phyloP scores from a whole-genome alignment of 257 asterid species.

The Thymus quinquecostatus region DNA sequence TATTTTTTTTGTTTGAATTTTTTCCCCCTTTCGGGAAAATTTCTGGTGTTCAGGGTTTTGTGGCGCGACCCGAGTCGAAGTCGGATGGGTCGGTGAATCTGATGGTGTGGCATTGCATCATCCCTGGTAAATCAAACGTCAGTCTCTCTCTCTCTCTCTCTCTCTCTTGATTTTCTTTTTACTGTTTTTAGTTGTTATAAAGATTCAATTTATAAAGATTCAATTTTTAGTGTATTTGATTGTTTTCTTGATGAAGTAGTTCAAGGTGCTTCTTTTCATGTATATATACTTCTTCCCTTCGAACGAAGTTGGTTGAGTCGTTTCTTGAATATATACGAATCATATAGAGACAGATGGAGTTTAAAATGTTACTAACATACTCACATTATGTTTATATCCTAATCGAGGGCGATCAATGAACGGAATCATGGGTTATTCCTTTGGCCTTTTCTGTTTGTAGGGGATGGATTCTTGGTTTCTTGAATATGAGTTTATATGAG shows the following conservation, averaged over 20 bases:
- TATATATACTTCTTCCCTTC: no score
- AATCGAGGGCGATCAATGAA: neutral
- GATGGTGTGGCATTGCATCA: slow-evolving; percentile 54
- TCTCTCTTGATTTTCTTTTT: no score
- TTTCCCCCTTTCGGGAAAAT: no score
- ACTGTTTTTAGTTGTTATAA: no score
- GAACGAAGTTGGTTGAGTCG: no score
- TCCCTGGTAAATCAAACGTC: slow-evolving; percentile 51
- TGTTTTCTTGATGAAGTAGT: no score
- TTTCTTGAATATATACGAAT: no score
- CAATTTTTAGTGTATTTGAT: neutral
- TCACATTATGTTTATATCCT: neutral
- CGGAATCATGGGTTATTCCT: no score
- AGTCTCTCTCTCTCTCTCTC: neutral
- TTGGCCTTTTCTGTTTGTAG: neutral
- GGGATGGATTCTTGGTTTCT: slow-evolving; percentile 3
- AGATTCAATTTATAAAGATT: no score
- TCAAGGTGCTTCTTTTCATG: no score
- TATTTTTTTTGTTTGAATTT: neutral
- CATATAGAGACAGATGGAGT: no score
- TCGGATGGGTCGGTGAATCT: slow-evolving; percentile 50
- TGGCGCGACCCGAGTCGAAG: slow-evolving; percentile 54
- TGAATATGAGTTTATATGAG: neutral
- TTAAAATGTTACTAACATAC: no score
- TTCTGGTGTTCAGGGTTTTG: slow-evolving; percentile 45